Conservation (phyloP, 768 basidiomycete species). For the Leccinellum albellum region DNA sequence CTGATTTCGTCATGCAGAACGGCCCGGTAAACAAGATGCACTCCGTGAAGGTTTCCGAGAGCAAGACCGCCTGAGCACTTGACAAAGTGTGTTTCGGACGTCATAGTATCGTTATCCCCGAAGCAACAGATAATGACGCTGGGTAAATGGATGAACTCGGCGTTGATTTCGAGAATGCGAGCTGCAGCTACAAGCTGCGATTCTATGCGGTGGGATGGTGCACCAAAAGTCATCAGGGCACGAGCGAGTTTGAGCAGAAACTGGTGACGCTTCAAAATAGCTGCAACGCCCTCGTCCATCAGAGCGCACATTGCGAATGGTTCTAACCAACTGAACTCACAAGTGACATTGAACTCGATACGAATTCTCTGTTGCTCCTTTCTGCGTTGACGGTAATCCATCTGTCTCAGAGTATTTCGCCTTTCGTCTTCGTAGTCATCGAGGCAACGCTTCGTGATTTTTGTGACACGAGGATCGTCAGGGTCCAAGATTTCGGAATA, state of each 20-base stretch:
- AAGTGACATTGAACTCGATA: conserved; percentile 73
- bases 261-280: conserved; percentile 75
- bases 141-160: conserved; percentile 86
- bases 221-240: conserved; percentile 87
- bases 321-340: conserved; percentile 37
- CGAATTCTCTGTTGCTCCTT: conserved; percentile 61
- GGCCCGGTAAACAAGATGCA: conserved; percentile 78
- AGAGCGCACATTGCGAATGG: not conserved
- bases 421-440: conserved; percentile 63
- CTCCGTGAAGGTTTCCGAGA: conserved; percentile 79
- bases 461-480: conserved; percentile 71
- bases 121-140: conserved; percentile 84
- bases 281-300: conserved; percentile 33
- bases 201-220: conserved; percentile 91
- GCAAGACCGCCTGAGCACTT: conserved; percentile 74
- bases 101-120: conserved; percentile 84
- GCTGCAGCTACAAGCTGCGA: conserved; percentile 88
- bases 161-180: conserved; percentile 83
- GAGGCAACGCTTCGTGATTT: conserved; percentile 44
- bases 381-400: conserved; percentile 65
- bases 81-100: conserved; percentile 85
- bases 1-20: conserved; percentile 93
- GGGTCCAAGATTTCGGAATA: conserved; percentile 58
- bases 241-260: conserved; percentile 85
- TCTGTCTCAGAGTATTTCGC: conserved; percentile 54